Percentiles rank a stretch among this genome's conserved stretches.
phyloP scores from a whole-genome alignment of 2,329 filamentous ascomycete genomes.

The Aspergillus felis region DNA sequence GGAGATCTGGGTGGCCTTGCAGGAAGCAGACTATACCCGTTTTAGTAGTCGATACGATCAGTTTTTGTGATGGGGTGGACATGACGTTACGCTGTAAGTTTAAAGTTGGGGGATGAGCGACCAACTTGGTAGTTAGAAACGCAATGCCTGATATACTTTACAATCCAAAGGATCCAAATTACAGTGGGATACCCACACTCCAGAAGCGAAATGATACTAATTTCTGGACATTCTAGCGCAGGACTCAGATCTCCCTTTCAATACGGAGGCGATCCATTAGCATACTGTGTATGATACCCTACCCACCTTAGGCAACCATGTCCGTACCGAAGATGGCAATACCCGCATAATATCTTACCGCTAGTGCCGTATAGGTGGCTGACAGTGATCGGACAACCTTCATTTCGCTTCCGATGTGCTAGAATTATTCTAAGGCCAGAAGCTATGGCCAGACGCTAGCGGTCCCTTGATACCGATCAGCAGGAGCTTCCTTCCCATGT shows the following conservation, averaged over 20 bases:
- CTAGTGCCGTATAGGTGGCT: neutral
- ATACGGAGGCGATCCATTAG: neutral
- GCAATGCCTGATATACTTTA: neutral
- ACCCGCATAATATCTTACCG: neutral
- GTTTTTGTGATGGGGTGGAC: neutral
- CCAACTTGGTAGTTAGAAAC: neutral
- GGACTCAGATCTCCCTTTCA: neutral
- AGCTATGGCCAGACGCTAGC: constrained; percentile 32
- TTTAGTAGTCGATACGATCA: constrained; percentile 12
- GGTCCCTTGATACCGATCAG: constrained; percentile 8
- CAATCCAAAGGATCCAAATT: neutral
- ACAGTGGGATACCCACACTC: no score
- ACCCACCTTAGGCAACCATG: neutral
- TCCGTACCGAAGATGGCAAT: neutral
- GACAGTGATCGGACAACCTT: neutral
- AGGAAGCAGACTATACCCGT: constrained; percentile 1
- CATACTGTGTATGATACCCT: no score
- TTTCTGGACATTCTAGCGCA: neutral
- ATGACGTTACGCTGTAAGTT: neutral
- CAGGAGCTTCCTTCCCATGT: neutral
- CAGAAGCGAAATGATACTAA: neutral
- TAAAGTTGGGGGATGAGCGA: neutral
- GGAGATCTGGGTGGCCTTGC: constrained; percentile 14
- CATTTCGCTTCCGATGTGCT: neutral
- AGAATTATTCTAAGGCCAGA: constrained; percentile 1